A percentile compares a stretch with the other conserved stretches of the same genome.
Evolutionary conservation across 2,329 filamentous ascomycete species (phyloP).

Genomic region (Fusarium sp.): DNA sequence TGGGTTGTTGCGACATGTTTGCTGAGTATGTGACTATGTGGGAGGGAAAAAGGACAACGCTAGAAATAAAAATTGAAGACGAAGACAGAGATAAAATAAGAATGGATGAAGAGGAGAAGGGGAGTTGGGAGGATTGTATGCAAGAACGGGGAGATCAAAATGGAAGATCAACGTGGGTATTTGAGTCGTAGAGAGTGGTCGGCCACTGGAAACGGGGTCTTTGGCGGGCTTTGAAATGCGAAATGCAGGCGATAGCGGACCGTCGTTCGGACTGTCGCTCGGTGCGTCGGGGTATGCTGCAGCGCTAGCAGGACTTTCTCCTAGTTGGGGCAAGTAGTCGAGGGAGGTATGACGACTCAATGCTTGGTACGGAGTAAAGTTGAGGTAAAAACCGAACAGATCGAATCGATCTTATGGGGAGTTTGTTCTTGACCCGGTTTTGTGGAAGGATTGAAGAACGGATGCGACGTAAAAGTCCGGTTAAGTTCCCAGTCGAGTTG

Average conservation of each 20-base stretch:
- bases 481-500: background rate
- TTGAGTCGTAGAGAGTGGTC: conserved; percentile 22
- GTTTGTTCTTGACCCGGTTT: conserved; percentile 6
- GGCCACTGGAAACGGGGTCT: background rate
- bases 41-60: conserved; percentile 2
- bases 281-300: conserved; percentile 42
- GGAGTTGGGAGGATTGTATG: background rate
- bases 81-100: background rate
- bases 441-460: conserved; percentile 10
- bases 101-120: background rate
- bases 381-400: conserved; percentile 10
- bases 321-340: conserved; percentile 39
- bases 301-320: conserved; percentile 37
- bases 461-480: background rate
- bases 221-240: background rate
- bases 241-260: conserved; percentile 16
- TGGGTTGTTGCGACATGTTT: conserved; percentile 37
- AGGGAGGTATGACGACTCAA: conserved; percentile 30
- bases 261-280: conserved; percentile 44
- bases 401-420: conserved; percentile 32
- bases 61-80: background rate
- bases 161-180: conserved; percentile 26
- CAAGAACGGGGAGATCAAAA: conserved; percentile 30
- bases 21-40: background rate
- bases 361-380: conserved; percentile 8